phyloP scores from a whole-genome alignment of 2,329 filamentous ascomycete genomes.

The Pseudocercospora musae region DNA sequence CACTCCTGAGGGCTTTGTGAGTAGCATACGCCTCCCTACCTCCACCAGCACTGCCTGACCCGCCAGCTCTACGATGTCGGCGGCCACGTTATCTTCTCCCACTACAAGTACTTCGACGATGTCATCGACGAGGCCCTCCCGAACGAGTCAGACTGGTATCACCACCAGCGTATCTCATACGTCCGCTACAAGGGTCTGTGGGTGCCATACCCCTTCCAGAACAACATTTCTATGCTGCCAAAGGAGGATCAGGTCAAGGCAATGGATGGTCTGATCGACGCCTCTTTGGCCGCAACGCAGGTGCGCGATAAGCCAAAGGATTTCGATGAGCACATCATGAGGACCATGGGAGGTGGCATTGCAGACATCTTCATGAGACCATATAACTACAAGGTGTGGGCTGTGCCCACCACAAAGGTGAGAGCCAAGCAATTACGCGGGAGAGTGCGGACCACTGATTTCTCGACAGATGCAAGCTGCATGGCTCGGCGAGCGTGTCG shows the following conservation, averaged over 20 bases:
- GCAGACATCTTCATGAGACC: slow-evolving; percentile 97
- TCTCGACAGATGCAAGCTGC: slow-evolving; percentile 84
- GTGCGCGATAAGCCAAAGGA: slow-evolving; percentile 88
- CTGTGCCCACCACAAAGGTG: slow-evolving; percentile 94
- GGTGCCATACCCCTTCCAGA: slow-evolving; percentile 99
- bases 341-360: slow-evolving; percentile 84
- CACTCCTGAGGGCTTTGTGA: slow-evolving; percentile 93
- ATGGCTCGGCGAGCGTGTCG: slow-evolving; percentile 98
- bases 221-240: slow-evolving; percentile 97
- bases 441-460: slow-evolving; percentile 19
- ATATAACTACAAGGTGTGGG: slow-evolving; percentile 99
- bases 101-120: slow-evolving; percentile 99
- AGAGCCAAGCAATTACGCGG: slow-evolving; percentile 27
- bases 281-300: slow-evolving; percentile 80
- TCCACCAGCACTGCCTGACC: slow-evolving; percentile 10
- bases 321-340: slow-evolving; percentile 98
- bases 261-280: slow-evolving; percentile 94
- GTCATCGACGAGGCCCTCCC: slow-evolving; percentile 96
- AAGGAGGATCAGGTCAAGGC: slow-evolving; percentile 96
- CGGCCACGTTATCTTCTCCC: slow-evolving; percentile 97
- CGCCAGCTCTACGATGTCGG: slow-evolving; percentile 92
- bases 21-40: slow-evolving; percentile 42
- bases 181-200: slow-evolving; percentile 94
- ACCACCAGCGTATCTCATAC: slow-evolving; percentile 97
- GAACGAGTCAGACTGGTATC: slow-evolving; percentile 92